These are phyloP conservation scores for Xeromyces bisporus DNA, from an alignment of 495 filamentous ascomycete genomes.

Conservation along the genomic window DNA sequence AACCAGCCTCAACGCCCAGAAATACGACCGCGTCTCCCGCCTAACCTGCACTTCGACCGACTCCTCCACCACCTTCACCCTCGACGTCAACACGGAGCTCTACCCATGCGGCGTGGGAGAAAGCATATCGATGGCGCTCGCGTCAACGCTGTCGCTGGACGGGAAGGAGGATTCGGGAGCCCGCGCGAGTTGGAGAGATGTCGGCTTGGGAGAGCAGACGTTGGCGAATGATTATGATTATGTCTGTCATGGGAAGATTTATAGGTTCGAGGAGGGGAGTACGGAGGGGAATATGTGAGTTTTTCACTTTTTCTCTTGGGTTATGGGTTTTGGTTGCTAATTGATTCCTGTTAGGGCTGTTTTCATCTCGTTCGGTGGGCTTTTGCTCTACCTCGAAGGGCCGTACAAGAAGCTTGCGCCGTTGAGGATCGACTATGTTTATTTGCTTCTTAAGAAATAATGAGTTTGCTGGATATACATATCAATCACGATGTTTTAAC, in stretches of 20 bases:
- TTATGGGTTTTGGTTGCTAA: conserved; percentile 1
- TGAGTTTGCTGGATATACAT: conserved; percentile 1
- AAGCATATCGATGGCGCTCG: conserved; percentile 58
- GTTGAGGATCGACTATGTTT: conserved; percentile 79
- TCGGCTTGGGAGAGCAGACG: conserved; percentile 51
- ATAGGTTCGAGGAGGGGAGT: conserved; percentile 80
- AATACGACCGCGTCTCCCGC: conserved; percentile 91
- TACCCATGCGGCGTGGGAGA: conserved; percentile 62
- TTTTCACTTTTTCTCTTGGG: not conserved
- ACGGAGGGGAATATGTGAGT: conserved; percentile 73
- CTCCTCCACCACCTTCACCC: conserved; percentile 52
- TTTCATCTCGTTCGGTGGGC: conserved; percentile 80
- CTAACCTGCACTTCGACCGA: conserved; percentile 55
- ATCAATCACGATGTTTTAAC: too few species aligned
- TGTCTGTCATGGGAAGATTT: conserved; percentile 94
- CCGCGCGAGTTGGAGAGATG: conserved; percentile 65
- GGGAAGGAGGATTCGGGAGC: conserved; percentile 46
- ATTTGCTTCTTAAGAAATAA: conserved; percentile 84
- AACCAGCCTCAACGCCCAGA: conserved; percentile 54
- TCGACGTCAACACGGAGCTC: conserved; percentile 91
- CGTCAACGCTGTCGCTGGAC: conserved; percentile 71
- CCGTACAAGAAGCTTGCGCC: conserved; percentile 92
- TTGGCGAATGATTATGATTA: conserved; percentile 92
- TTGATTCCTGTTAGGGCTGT: conserved; percentile 49
- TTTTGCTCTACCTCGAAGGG: conserved; percentile 78